Evolutionary conservation across 345 rosid species (phyloP).

Genomic region (Aquilaria yunnanensis): DNA sequence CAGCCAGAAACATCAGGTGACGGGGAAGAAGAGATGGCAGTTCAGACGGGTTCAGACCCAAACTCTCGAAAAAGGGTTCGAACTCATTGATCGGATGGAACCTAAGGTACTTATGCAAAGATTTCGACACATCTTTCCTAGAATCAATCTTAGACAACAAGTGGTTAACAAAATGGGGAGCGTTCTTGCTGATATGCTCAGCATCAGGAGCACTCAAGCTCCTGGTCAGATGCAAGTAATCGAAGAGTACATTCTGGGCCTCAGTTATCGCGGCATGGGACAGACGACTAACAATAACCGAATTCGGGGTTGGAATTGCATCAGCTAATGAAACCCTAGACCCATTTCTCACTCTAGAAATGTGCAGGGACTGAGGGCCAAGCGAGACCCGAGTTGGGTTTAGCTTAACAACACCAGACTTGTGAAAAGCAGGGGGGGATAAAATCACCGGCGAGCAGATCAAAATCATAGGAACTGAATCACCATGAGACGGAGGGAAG

Average conservation of each 20-base stretch:
- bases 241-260: conserved; percentile 60
- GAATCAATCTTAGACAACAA: conserved; percentile 48
- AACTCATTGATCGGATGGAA: conserved; percentile 81
- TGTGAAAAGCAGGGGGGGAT: conserved; percentile 22
- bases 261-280: conserved; percentile 38
- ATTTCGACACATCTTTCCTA: conserved; percentile 37
- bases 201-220: conserved; percentile 52
- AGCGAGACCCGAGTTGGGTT: conserved; percentile 26
- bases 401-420: conserved; percentile 8
- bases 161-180: conserved; percentile 42
- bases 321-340: conserved; percentile 17
- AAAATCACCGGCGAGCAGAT: background rate
- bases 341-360: conserved; percentile 17
- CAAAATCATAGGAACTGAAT: too few relatives aligned
- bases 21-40: conserved; percentile 38
- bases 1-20: conserved; percentile 43
- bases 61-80: conserved; percentile 85
- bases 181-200: conserved; percentile 81
- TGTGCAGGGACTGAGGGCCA: conserved; percentile 24
- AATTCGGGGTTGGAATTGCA: conserved; percentile 19
- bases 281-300: conserved; percentile 21
- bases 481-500: too few relatives aligned
- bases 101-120: conserved; percentile 48
- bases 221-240: conserved; percentile 74
- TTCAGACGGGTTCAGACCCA: conserved; percentile 58